phyloP scores from a whole-genome alignment of 2,329 filamentous ascomycete species.

The Fusarium sp. region DNA sequence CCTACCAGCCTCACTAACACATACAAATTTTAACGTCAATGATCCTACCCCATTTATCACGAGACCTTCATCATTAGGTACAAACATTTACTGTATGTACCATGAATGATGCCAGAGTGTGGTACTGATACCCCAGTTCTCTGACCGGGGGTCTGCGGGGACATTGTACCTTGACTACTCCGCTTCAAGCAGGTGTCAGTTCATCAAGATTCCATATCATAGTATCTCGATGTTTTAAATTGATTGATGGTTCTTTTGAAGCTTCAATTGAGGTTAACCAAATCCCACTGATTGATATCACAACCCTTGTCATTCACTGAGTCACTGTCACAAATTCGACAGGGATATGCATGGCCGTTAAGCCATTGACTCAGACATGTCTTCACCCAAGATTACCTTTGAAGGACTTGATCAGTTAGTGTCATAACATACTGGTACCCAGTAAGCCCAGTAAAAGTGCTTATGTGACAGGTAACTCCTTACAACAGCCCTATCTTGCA shows the following conservation, averaged over 20 bases:
- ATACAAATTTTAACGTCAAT: not conserved
- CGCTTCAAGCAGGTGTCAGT: constrained; percentile 25
- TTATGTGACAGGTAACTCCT: constrained; percentile 14
- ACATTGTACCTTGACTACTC: constrained; percentile 14
- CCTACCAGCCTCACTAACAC: not conserved
- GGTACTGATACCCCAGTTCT: constrained; percentile 25
- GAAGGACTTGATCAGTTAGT: constrained; percentile 18
- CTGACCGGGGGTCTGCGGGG: constrained; percentile 34
- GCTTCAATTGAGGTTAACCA: not conserved
- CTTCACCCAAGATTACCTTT: not conserved
- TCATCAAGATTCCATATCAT: constrained; percentile 15
- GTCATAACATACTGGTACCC: constrained; percentile 8
- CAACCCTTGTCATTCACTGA: constrained; percentile 12
- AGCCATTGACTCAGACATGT: constrained; percentile 14
- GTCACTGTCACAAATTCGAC: constrained; percentile 1
- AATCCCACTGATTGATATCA: constrained; percentile 27
- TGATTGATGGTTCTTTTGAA: constrained; percentile 1
- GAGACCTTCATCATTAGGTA: constrained; percentile 10
- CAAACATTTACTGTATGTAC: constrained; percentile 1
- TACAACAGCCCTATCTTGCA: constrained; percentile 16
- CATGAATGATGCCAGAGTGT: constrained; percentile 27
- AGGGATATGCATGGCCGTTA: not conserved
- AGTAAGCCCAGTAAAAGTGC: constrained; percentile 6
- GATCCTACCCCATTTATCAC: not conserved
- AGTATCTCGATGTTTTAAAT: not conserved